A percentile compares a stretch with the other conserved stretches of the same genome.
phyloP scores from a whole-genome alignment of 805 yeast genomes.

The Crinitomyces ghanaensis region DNA sequence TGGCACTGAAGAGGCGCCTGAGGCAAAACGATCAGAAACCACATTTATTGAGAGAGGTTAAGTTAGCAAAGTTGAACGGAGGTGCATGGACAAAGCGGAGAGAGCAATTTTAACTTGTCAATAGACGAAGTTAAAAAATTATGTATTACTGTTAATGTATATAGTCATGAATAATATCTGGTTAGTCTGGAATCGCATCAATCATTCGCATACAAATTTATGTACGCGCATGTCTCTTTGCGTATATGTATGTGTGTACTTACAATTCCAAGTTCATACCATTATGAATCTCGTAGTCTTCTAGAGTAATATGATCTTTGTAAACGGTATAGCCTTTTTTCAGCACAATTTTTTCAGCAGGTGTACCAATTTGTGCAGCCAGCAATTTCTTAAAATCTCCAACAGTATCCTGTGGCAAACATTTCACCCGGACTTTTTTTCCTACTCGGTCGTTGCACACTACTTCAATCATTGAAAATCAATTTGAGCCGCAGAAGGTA shows the following conservation, averaged over 20 bases:
- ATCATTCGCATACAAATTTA: too few relatives aligned
- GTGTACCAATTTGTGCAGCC: slow-evolving; percentile 72
- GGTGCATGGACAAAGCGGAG: too few relatives aligned
- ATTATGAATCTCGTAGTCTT: slow-evolving; percentile 90
- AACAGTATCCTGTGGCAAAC: slow-evolving; percentile 71
- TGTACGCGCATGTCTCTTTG: too few relatives aligned
- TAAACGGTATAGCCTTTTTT: slow-evolving; percentile 77
- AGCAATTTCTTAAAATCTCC: slow-evolving; percentile 85
- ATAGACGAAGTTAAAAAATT: too few relatives aligned
- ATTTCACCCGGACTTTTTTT: slow-evolving; percentile 73
- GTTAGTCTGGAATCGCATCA: too few relatives aligned
- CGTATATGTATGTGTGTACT: too few relatives aligned
- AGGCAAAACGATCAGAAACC: slow-evolving; percentile 11
- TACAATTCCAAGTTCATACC: slow-evolving; percentile 82
- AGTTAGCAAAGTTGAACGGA: not conserved
- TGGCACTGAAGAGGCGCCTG: slow-evolving; percentile 37
- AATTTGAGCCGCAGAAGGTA: too few relatives aligned
- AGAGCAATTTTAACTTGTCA: too few relatives aligned
- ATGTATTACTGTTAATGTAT: too few relatives aligned
- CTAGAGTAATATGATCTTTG: slow-evolving; percentile 83
- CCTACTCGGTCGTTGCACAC: slow-evolving; percentile 72
- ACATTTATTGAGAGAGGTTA: slow-evolving; percentile 19
- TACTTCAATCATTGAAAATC: slow-evolving; percentile 76
- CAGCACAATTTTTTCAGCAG: slow-evolving; percentile 49
- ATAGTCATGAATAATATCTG: too few relatives aligned